Evolutionary conservation across 1,284 basidiomycete genomes (phyloP), one percentile per base, ranked within the genome.

Genomic region (Ustilago bromivora): DNA sequence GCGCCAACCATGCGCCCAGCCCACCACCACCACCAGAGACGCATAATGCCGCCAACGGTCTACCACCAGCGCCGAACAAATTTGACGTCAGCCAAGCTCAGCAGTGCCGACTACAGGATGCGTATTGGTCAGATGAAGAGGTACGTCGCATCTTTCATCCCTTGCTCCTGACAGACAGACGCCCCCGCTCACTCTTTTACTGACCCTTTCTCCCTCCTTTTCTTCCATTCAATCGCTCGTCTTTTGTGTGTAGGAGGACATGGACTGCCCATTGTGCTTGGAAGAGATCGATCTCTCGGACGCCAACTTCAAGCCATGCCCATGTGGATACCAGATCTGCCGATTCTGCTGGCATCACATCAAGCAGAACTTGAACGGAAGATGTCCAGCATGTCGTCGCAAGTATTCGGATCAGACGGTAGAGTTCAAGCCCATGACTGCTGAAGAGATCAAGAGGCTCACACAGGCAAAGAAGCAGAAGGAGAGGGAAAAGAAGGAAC

Each of bases 321-420:
- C 96, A 63, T 99, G 97, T 88, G 97, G 97, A 79, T 97, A 99
- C 88, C 96, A 98, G 95, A 96, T 99, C 82, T 99, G 97, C 87
- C 93, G 96, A 71, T 99, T 99, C 88, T 99, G 97, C 87, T 99
- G 96, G 92, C 94, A 98, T 88, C 95, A 98, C 88, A 96, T 98
- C 90, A 93, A 94, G 89, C 91, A 95, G 88, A 94, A 97, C 88
- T 89, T 97, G 70, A 99, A 99, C 87, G 93, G 96, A 74, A 91
- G 95, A 62, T 99, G 97, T 87, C 97, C 97, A 46, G 97, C 97
- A 40, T 99, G 97, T 88, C 90, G 97, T 84, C 90, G 96, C 82
- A 91, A 93, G 78, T 99, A 99, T 86, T 93, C 94, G 32, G 94
- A 98, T 79, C 93, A 96, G 70, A 90, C 92, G 53, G 93, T 98